Base-by-base conservation (phyloP, 805 yeast genomes). In the Grigorovia jiainica region DNA sequence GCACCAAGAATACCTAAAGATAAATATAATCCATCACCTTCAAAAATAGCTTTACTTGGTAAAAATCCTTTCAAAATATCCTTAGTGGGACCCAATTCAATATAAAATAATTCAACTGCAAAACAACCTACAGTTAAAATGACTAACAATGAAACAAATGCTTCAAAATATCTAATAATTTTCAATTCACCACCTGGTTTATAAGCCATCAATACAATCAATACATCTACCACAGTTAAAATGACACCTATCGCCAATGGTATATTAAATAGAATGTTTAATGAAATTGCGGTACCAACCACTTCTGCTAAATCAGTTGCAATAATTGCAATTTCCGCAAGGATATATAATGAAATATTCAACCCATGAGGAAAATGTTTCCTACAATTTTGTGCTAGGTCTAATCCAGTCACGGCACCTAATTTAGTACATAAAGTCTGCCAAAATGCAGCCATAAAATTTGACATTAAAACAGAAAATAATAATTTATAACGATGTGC, bases 251-350 rank as follows among this genome's bases (percentile, higher is more conserved):
- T 69, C 7, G 85, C 71, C 16, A 92, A 66, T 0, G 97, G 97
- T 7, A 92, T 67, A 2, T 75, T 72, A 57, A 89, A 78, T 34
- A 92, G 65, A 43, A 90, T 86, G 52, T 92, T 87, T 43, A 90
- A 70, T 0, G 97, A 82, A 43, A 90, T 87, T 3, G 97, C 97
- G 3, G 96, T 86, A n/a, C 98, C 98, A 20, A 92, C 90, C 29
- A 90, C 95, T 59, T 90, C 97, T 1, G 98, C 97, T 49, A 92
- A 73, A 64, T 90, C 98, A 0, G 97, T 90, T 2, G 97, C 96
- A 34, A 90, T 79, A 45, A 90, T 90, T 17, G 97, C 95, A 16
- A 82, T 65, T 55, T 90, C 97, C 0, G 97, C 94, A 47, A 89
- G 70, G 2, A 79, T 58, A 59, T 90, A 89, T 19, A 87, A 64